phyloP scores from a whole-genome alignment of 2,329 filamentous ascomycete genomes.

The Xylaria arbuscula region DNA sequence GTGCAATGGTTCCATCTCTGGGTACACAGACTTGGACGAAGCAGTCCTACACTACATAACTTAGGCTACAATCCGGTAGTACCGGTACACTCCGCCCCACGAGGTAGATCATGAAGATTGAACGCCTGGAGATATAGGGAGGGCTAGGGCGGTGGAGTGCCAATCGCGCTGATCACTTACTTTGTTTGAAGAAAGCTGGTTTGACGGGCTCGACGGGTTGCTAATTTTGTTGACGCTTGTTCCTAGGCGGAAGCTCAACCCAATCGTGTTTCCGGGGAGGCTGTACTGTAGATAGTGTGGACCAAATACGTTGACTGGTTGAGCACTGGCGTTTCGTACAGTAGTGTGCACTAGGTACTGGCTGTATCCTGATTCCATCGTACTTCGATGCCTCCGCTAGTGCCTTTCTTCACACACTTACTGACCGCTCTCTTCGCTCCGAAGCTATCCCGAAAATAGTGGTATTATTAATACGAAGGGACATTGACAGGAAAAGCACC shows the following conservation, averaged over 20 bases:
- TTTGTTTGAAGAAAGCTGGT: constrained; percentile 19
- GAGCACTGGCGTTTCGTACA: constrained; percentile 3
- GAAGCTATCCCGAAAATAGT: neutral
- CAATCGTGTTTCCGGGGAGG: neutral
- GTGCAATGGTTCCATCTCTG: constrained; percentile 26
- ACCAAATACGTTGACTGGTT: neutral
- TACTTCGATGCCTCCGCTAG: no score
- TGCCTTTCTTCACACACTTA: neutral
- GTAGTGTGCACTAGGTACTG: neutral
- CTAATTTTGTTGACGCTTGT: constrained; percentile 32
- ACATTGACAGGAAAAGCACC: neutral
- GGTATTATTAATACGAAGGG: neutral
- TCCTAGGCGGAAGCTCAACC: constrained; percentile 10
- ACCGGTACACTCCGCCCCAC: neutral
- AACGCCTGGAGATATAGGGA: neutral
- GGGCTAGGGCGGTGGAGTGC: constrained; percentile 12
- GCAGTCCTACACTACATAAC: no score
- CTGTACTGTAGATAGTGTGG: neutral
- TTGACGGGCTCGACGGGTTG: constrained; percentile 9
- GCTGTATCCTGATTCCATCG: no score
- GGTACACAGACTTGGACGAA: no score
- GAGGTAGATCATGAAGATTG: neutral
- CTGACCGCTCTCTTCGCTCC: constrained; percentile 7
- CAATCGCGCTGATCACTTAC: constrained; percentile 25
- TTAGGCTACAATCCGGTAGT: no score